A percentile compares a stretch with the other conserved stretches of the same genome.
These are phyloP conservation scores for Euphorbia lathyris DNA, from an alignment of 345 rosid genomes.

Conservation along the genomic window DNA sequence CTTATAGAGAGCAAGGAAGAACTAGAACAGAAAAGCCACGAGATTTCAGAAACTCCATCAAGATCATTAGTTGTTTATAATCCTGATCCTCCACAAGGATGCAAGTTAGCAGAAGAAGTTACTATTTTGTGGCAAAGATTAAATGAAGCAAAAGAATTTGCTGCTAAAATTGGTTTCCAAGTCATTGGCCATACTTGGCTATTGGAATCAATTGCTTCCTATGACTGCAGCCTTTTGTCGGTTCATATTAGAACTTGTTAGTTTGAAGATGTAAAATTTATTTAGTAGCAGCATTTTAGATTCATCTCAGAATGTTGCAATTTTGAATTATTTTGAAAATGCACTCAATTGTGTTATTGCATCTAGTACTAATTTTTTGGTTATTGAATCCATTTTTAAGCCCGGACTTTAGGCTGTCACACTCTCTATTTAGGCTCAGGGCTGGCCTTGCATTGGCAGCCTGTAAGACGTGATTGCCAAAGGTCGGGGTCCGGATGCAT, in stretches of 20 bases:
- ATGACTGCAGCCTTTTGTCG: constrained; percentile 44
- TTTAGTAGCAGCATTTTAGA: neutral
- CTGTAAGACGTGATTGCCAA: too few relatives aligned
- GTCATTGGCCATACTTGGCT: constrained; percentile 72
- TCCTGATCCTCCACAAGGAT: constrained; percentile 56
- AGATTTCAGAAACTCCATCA: constrained; percentile 4
- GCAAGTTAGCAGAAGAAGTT: constrained; percentile 63
- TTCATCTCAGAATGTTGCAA: neutral
- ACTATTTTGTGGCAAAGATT: constrained; percentile 62
- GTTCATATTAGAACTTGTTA: constrained; percentile 2
- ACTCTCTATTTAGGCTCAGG: too few relatives aligned
- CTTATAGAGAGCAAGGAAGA: constrained; percentile 43
- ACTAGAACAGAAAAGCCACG: constrained; percentile 22
- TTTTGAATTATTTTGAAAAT: neutral
- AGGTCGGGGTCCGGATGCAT: too few relatives aligned
- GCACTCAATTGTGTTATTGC: too few relatives aligned
- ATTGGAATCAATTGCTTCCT: constrained; percentile 76
- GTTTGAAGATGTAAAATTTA: neutral
- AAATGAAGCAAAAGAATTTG: constrained; percentile 60
- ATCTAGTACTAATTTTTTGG: too few relatives aligned
- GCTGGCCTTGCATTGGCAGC: too few relatives aligned
- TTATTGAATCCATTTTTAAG: too few relatives aligned
- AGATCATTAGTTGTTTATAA: constrained; percentile 56
- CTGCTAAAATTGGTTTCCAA: constrained; percentile 41
- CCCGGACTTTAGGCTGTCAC: too few relatives aligned